A percentile compares a stretch with the other conserved stretches of the same genome.
Evolutionary conservation across 2,329 filamentous ascomycete genomes (phyloP).

Genomic region (Diaporthe destruens): DNA sequence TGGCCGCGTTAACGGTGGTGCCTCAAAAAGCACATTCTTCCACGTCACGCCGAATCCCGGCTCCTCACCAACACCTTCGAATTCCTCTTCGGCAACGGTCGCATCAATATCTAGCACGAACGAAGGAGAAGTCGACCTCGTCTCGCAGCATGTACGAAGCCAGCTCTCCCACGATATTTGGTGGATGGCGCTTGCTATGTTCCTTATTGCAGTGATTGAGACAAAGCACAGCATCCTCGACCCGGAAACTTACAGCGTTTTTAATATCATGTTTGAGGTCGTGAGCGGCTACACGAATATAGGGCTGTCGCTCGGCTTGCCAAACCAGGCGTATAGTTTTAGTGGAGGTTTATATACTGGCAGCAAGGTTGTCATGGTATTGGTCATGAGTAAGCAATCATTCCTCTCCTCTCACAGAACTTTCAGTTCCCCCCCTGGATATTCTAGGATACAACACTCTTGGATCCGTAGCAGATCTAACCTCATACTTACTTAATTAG

Average conservation of each 20-base stretch:
- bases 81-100: slow-evolving; percentile 35
- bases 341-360: slow-evolving; percentile 39
- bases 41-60: slow-evolving; percentile 4
- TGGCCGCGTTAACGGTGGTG: slow-evolving; percentile 39
- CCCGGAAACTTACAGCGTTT: slow-evolving; percentile 68
- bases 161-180: slow-evolving; percentile 77
- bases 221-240: slow-evolving; percentile 64
- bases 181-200: slow-evolving; percentile 72
- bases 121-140: slow-evolving; percentile 43
- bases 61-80: slow-evolving; percentile 9
- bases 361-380: slow-evolving; percentile 38
- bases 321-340: slow-evolving; percentile 38
- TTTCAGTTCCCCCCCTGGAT: too few species aligned
- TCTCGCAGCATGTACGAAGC: slow-evolving; percentile 66
- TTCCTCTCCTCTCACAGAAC: too few species aligned
- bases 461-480: too few species aligned
- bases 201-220: slow-evolving; percentile 72
- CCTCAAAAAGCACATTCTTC: slow-evolving; percentile 21
- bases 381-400: slow-evolving; percentile 42
- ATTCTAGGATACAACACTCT: too few species aligned
- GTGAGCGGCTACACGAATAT: slow-evolving; percentile 48
- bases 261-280: slow-evolving; percentile 71
- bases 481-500: slow-evolving; percentile 46
- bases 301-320: slow-evolving; percentile 35
- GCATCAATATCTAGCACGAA: slow-evolving; percentile 40